These are phyloP conservation scores for Chaetomium sp. DNA, from an alignment of 2,329 filamentous ascomycete species.

Conservation along the genomic window DNA sequence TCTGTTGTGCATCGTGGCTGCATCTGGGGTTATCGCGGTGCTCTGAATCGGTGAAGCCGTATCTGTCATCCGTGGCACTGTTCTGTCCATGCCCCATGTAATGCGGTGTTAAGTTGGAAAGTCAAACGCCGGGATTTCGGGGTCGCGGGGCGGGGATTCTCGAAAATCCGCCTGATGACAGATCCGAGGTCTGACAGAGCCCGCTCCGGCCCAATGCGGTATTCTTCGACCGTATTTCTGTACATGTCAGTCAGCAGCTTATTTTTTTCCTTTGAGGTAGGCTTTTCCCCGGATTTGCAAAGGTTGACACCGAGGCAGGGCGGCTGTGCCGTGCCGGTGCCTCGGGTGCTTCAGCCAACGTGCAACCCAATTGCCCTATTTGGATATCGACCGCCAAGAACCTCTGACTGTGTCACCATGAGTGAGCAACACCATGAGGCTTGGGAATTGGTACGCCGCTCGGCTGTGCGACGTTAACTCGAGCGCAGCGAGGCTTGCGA, in stretches of 20 bases:
- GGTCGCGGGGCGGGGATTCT: not conserved
- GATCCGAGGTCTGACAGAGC: not conserved
- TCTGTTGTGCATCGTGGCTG: not conserved
- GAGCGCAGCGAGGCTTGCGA: not conserved
- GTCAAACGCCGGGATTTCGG: no score
- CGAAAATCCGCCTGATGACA: not conserved
- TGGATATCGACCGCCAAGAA: not conserved
- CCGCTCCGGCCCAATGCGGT: not conserved
- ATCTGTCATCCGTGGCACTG: no score
- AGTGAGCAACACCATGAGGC: not conserved
- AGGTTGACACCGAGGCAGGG: constrained; percentile 1
- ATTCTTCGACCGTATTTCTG: not conserved
- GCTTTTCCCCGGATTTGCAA: not conserved
- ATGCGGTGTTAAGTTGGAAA: not conserved
- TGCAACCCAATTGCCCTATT: not conserved
- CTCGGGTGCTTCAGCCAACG: not conserved
- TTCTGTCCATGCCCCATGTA: no score
- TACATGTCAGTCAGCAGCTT: constrained; percentile 1
- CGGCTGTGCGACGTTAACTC: not conserved
- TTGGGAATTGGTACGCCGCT: not conserved
- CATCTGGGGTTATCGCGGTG: not conserved
- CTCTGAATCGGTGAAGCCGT: no score
- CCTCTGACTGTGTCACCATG: not conserved
- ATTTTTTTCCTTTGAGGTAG: not conserved
- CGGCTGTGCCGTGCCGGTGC: not conserved